A percentile compares a stretch with the other conserved stretches of the same genome.
Evolutionary conservation across 2,329 filamentous ascomycete genomes (phyloP).

Genomic region (Claviceps citrina): DNA sequence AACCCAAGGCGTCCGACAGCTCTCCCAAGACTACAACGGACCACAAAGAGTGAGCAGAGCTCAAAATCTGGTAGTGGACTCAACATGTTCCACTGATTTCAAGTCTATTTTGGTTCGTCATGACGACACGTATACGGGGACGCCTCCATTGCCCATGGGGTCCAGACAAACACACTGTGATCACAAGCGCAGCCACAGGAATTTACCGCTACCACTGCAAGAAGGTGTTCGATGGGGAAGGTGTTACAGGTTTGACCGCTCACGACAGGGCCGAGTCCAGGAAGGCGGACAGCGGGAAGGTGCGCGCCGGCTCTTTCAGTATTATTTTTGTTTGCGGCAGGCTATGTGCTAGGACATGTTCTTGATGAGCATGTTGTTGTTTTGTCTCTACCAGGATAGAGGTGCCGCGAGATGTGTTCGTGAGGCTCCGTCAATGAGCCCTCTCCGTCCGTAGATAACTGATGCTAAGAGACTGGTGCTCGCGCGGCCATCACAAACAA

Average conservation of each 20-base stretch:
- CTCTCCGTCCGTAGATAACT: no score
- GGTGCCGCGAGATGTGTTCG: neutral
- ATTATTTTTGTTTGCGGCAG: neutral
- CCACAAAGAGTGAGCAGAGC: neutral
- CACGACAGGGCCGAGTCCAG: neutral
- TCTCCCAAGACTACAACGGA: neutral
- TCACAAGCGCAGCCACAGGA: neutral
- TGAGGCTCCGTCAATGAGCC: neutral
- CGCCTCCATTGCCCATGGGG: neutral
- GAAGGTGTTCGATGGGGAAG: no score
- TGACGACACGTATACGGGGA: neutral
- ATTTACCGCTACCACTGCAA: no score
- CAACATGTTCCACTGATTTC: neutral
- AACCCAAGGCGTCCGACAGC: constrained; percentile 11
- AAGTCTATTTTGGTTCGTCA: neutral
- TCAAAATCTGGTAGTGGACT: neutral
- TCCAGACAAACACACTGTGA: no score
- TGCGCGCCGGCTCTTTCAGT: neutral
- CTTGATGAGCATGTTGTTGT: neutral
- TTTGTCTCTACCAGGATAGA: neutral
- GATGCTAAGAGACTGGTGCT: neutral
- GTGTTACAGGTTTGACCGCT: neutral
- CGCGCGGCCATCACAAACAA: no score
- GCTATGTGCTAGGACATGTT: neutral
- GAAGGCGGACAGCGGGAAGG: no score